These are phyloP conservation scores for Coniochaeta prunicola DNA, from an alignment of 2,329 filamentous ascomycete genomes.

Conservation along the genomic window DNA sequence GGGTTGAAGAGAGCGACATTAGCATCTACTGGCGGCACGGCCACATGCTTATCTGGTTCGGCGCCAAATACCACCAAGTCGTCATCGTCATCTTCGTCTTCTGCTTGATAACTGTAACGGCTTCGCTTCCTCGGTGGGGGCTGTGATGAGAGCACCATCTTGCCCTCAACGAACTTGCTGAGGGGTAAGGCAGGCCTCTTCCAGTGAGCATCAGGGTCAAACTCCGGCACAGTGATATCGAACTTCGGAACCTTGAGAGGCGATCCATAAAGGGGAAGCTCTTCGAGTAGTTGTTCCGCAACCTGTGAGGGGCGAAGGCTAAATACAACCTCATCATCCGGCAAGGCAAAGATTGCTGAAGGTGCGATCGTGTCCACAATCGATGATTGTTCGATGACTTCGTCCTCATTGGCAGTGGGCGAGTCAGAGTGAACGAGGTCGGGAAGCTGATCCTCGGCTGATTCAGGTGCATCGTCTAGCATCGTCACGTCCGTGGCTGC, in stretches of 20 bases:
- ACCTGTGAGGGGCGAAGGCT: conserved; percentile 66
- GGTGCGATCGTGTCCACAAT: conserved; percentile 50
- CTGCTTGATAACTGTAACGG: conserved; percentile 73
- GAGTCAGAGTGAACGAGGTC: conserved; percentile 61
- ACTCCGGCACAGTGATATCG: conserved; percentile 49
- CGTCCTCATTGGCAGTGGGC: conserved; percentile 35
- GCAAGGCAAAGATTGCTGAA: conserved; percentile 75
- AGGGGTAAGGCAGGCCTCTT: conserved; percentile 71
- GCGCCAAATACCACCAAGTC: conserved; percentile 29
- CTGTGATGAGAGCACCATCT: conserved; percentile 61
- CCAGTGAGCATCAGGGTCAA: conserved; percentile 65
- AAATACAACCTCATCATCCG: conserved; percentile 75
- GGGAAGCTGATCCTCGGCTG: conserved; percentile 48
- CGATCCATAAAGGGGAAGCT: conserved; percentile 73
- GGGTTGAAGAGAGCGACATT: conserved; percentile 84
- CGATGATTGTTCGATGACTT: conserved; percentile 17
- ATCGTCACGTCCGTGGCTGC: conserved; percentile 14
- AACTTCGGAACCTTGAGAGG: conserved; percentile 51
- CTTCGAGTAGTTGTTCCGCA: conserved; percentile 68
- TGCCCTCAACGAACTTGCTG: conserved; percentile 79
- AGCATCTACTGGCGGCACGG: conserved; percentile 60
- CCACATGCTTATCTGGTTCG: conserved; percentile 18
- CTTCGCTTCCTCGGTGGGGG: conserved; percentile 68
- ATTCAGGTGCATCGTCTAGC: conserved; percentile 17
- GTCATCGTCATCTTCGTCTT: conserved; percentile 48